Base-by-base conservation (phyloP, 2,329 filamentous ascomycete species). In the Cladosporium sp. region DNA sequence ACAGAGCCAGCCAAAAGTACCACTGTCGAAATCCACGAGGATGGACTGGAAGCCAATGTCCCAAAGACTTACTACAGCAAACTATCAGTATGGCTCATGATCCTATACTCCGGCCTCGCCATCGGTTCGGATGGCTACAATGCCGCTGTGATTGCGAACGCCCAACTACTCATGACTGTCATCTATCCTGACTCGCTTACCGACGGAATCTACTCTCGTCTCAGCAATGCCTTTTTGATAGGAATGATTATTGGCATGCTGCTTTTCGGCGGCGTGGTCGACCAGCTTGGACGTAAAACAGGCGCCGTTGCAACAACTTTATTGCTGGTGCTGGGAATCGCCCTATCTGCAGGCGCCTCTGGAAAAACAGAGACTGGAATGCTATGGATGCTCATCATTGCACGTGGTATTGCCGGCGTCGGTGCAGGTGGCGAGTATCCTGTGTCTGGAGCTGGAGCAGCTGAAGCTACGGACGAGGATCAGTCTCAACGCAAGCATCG, bases 391-490 rank as follows among this genome's bases (percentile, higher is more conserved):
- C 60, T 75, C 43, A 69, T 72, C 12, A 60, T 76, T 30, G 66
- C 69, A 9, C 62, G 73, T 43, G 73, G 73, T 3, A 67, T 75
- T 41, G 72, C 72, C 34, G 73, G 73, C 7, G 67, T 74, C 39
- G 72, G 70, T 7, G 69, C 70, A 17, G 70, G 70, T 19, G 67
- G 66, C 11, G 78, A 81, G 56, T 81, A 81, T 57, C 78, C 78
- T 2, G 77, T 78, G 3, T 75, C 72, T 2, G 67, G 64, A 42
- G 64, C 67, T 9, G 75, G 75, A 37, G 75, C 78, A 0, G 69
- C 73, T 11, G 80, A 83, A 59, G 75, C 78, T 0, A 74, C 78
- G 1, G 77, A 82, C 53, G 78, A 80, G 57, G 70, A 62, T 58
- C 38, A 43, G 22, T 55, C 51, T 15, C 53, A 57, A 3, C 55